Evolutionary conservation across 2,329 filamentous ascomycete species (phyloP).

Genomic region (Aspergillus sp.): DNA sequence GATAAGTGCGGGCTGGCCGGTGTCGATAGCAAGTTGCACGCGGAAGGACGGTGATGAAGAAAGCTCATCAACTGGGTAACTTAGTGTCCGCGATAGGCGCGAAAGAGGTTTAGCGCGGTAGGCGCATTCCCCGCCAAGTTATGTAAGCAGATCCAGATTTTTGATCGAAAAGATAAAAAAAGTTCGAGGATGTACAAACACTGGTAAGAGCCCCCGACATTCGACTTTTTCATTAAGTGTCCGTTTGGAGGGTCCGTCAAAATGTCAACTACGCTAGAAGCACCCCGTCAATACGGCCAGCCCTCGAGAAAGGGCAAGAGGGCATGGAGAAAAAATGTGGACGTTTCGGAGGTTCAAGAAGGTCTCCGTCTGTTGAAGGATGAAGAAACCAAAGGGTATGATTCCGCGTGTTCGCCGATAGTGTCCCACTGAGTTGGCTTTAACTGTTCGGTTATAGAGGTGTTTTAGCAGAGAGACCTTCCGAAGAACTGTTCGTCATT

Average conservation of each 20-base stretch:
- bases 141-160: conserved; percentile 35
- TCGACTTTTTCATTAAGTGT: conserved; percentile 15
- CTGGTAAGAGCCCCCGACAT: background rate
- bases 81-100: conserved; percentile 22
- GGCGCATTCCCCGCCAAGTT: conserved; percentile 22
- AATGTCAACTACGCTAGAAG: conserved; percentile 43
- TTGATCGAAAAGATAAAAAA: conserved; percentile 26
- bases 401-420: background rate
- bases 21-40: conserved; percentile 21
- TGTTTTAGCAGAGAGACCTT: conserved; percentile 77
- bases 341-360: conserved; percentile 79
- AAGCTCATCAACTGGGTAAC: conserved; percentile 7
- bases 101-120: conserved; percentile 28
- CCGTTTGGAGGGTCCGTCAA: conserved; percentile 6
- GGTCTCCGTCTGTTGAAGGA: conserved; percentile 83
- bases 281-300: conserved; percentile 80
- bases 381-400: conserved; percentile 84
- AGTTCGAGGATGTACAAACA: conserved; percentile 16
- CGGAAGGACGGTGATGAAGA: conserved; percentile 18
- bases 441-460: conserved; percentile 57
- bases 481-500: conserved; percentile 80
- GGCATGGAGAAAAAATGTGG: conserved; percentile 97
- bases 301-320: conserved; percentile 96
- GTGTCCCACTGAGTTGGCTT: background rate
- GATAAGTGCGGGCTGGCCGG: conserved; percentile 12